Base-by-base conservation (phyloP, 2,329 filamentous ascomycete genomes). In the Pseudovirgaria hyperparasitica region DNA sequence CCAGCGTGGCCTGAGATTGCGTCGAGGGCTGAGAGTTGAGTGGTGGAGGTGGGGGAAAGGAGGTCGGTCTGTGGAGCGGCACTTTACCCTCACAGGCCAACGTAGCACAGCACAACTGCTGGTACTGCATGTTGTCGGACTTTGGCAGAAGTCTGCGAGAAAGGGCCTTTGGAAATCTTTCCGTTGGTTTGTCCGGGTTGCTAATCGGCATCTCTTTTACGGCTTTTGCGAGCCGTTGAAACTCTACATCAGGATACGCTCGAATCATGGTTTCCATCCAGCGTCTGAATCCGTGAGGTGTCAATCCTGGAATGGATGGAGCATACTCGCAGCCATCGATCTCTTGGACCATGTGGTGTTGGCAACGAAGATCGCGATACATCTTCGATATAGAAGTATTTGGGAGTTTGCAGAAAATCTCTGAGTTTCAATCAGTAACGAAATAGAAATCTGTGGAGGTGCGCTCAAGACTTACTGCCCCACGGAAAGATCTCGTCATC, bases 161-260 rank as follows among this genome's bases (percentile, higher is more conserved):
- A 3, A 92, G 64, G 39, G 85, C 76, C 37, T 82, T 84, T 0
- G 84, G 85, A 29, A 92, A 76, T 3, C 79, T 64, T 50, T 86
- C 80, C 8, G 68, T 72, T 36, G 65, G 69, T 25, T 77, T 68
- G 29, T 65, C 61, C 0, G 72, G 63, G 29, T 76, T 72, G 41
- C 50, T 73, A 40, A 92, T 78, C 1, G 82, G 78, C 52, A 86
- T 70, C 23, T 76, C 67, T 4, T 72, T 51, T 4, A 86, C 69
- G 13, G 82, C 70, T 31, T 68, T 72, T 22, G 72, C 63, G 4
- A 93, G 60, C 7, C 85, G 71, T 22, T 68, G 64, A 31, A 73
- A 76, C 50, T 92, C 84, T 24, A 71, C 65, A 21, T 84, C 74
- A 0, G 85, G 85, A 37, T 84, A 74, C 1, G 82, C 79, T 36